Percentiles rank a stretch among this genome's conserved stretches.
Conservation (phyloP, 2,329 filamentous ascomycete genomes). For the Cordyceps militaris region DNA sequence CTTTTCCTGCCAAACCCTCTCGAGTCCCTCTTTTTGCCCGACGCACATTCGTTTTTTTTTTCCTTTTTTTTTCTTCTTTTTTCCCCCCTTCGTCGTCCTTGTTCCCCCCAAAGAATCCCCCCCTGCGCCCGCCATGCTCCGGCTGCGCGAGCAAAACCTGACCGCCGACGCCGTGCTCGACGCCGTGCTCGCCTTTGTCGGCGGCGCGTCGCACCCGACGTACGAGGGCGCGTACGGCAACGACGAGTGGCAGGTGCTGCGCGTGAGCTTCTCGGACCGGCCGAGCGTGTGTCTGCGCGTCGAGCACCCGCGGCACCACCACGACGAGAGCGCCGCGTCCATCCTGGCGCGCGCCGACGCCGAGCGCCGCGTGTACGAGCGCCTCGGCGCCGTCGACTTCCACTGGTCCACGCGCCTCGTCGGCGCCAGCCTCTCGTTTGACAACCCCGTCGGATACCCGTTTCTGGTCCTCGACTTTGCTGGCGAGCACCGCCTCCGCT, state of each 20-base stretch:
- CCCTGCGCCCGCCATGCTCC: too few relatives aligned
- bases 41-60: too few relatives aligned
- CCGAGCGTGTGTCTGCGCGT: neutral
- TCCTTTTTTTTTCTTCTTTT: neutral
- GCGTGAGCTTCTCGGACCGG: neutral
- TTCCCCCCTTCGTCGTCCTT: too few relatives aligned
- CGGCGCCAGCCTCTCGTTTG: neutral
- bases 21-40: too few relatives aligned
- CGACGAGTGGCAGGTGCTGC: neutral
- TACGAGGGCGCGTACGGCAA: neutral
- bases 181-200: neutral
- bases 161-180: neutral
- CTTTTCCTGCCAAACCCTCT: too few relatives aligned
- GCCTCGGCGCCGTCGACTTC: neutral
- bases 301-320: neutral
- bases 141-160: neutral
- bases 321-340: neutral
- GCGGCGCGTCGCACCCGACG: neutral
- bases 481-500: neutral
- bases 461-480: slow-evolving; percentile 5
- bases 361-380: neutral
- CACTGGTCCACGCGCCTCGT: neutral
- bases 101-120: too few relatives aligned
- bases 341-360: neutral
- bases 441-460: slow-evolving; percentile 2